phyloP scores from a whole-genome alignment of 305 asterid genomes.

The Fraxinus ornus region DNA sequence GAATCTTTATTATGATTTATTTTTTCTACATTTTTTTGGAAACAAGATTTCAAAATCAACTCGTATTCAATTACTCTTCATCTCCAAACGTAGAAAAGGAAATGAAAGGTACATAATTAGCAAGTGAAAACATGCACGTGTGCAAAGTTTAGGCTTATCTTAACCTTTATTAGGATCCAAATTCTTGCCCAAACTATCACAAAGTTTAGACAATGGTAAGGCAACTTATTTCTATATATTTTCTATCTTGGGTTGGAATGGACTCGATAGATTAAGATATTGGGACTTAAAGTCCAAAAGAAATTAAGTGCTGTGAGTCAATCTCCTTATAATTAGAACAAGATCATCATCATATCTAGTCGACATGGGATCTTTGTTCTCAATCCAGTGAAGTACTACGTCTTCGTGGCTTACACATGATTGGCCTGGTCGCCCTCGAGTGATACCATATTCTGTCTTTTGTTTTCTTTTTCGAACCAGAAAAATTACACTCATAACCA shows the following conservation, averaged over 20 bases:
- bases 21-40: neutral
- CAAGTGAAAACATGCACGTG: neutral
- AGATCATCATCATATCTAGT: neutral
- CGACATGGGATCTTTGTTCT: neutral
- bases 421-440: neutral
- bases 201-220: neutral
- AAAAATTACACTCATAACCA: neutral
- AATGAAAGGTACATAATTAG: neutral
- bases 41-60: neutral
- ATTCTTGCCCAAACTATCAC: neutral
- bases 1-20: conserved; percentile 14
- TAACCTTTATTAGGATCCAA: neutral
- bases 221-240: neutral
- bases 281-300: neutral
- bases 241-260: neutral
- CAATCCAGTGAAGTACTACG: neutral
- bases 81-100: neutral
- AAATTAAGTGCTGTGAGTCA: neutral
- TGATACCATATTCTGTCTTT: neutral
- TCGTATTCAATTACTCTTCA: neutral
- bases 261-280: neutral
- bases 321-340: neutral
- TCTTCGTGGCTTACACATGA: neutral
- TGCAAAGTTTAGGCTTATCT: neutral
- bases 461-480: neutral